These are phyloP conservation scores for Tulasnella calospora DNA, from an alignment of 768 basidiomycete genomes.

Conservation along the genomic window DNA sequence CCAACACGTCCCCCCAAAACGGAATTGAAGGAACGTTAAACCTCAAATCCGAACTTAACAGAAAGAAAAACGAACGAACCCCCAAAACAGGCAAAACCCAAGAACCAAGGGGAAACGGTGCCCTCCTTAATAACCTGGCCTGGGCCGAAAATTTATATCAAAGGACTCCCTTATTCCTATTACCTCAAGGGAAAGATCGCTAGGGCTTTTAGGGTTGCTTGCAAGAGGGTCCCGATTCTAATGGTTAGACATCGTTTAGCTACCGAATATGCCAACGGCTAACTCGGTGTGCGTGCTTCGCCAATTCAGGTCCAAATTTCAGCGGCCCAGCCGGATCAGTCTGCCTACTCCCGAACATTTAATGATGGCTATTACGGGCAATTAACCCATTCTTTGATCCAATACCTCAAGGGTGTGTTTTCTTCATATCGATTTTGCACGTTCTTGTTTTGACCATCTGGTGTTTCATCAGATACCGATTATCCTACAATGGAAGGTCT, in stretches of 20 bases:
- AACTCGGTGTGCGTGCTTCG: background rate
- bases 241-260: background rate
- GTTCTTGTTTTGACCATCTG: no score
- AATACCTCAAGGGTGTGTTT: background rate
- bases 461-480: no score
- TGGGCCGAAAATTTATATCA: no score
- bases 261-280: background rate
- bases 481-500: background rate
- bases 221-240: background rate
- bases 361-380: background rate
- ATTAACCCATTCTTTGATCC: background rate
- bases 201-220: background rate
- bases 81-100: no score
- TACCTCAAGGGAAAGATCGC: background rate
- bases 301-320: background rate
- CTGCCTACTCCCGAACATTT: background rate
- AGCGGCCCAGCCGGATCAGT: background rate
- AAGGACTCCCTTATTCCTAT: background rate
- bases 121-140: no score
- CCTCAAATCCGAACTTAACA: no score
- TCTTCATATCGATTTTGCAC: no score
- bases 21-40: no score
- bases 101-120: no score
- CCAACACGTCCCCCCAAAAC: background rate
- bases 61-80: no score